Evolutionary conservation across 306 rosid genomes (phyloP), one percentile per base, ranked within the genome.

Genomic region (Urtica urens): DNA sequence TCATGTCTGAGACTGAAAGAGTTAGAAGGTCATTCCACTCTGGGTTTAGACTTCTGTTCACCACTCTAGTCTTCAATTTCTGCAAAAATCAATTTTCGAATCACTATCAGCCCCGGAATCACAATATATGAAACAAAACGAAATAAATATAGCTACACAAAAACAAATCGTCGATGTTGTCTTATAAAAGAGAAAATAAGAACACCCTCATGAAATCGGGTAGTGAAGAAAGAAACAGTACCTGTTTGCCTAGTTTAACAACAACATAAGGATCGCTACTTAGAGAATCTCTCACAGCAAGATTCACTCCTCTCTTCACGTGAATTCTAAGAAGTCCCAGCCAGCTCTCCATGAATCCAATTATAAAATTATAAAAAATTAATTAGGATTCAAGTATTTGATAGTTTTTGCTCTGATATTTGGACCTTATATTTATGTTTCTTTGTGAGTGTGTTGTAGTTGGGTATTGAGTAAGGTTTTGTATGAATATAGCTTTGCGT

Each of bases 251-350:
- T 93, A 81, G 58, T 56, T 72, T 81, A 73, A 88, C 25, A 65
- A 88, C n/a, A 42, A 84, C 78, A 57, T 88, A 88, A 56, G 97
- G 95, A 28, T 88, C 97, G 21, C 97, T 84, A 63, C 86, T 84
- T 1, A 1, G 23, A 10, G 77, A 64, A 29, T 88, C 97, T 58
- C 97, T 70, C 17, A 88, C n/a, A 5, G 93, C 95, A n/a, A 88
- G 95, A 55, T 84, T 72, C 18, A 84, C 78, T 4, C 97, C 97
- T 75, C 51, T 81, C 0, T 44, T 53, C 16, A 84, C 70, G 53
- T 52, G 95, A 70, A 88, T 53, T 64, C 83, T 77, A 1, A 88
- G 77, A 60, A 88, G 67, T 26, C 97, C 97, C 77, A 88, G 15
- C 51, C 71, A 23, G 30, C 71, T 59, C 58, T 88, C 97, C 97